Percentiles rank a stretch among this genome's conserved stretches.
Conservation (phyloP, 2,329 filamentous ascomycete genomes). For the Diplocarpon rosae region DNA sequence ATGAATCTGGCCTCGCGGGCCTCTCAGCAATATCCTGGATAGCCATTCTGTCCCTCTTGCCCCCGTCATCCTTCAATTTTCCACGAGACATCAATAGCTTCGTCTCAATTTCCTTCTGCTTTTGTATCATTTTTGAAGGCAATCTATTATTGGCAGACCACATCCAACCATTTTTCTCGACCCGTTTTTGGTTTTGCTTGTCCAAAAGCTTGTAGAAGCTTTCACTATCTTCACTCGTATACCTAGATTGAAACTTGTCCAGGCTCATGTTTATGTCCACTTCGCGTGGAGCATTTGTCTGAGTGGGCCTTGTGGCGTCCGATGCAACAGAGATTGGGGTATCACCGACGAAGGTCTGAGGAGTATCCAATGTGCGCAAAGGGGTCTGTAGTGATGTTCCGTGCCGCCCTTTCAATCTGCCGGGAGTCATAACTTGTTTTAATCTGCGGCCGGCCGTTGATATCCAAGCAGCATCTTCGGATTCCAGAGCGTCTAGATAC, state of each 20-base stretch:
- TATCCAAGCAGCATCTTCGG: conserved; percentile 78
- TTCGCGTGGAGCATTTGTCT: conserved; percentile 32
- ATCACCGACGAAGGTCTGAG: conserved; percentile 56
- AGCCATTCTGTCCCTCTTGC: conserved; percentile 44
- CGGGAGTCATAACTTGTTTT: conserved; percentile 72
- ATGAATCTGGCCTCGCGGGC: conserved; percentile 66
- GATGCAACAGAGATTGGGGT: conserved; percentile 56
- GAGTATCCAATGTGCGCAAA: conserved; percentile 40
- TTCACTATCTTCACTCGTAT: conserved; percentile 96
- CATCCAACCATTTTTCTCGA: conserved; percentile 80
- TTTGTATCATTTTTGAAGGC: conserved; percentile 65
- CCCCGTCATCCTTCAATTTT: conserved; percentile 43
- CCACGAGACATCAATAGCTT: conserved; percentile 36
- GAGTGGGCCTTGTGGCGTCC: conserved; percentile 28
- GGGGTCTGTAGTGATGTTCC: conserved; percentile 27
- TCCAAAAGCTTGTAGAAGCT: conserved; percentile 90
- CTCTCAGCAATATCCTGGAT: conserved; percentile 59
- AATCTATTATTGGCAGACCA: conserved; percentile 82
- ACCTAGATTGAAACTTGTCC: conserved; percentile 77
- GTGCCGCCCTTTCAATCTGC: conserved; percentile 34
- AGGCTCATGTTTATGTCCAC: conserved; percentile 73
- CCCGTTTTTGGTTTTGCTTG: conserved; percentile 74
- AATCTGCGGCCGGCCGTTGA: conserved; percentile 63
- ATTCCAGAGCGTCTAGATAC: conserved; percentile 83
- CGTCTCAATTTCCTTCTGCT: conserved; percentile 50